These are phyloP conservation scores for Gastrolobium bilobum DNA, from an alignment of 306 rosid genomes.

Conservation along the genomic window DNA sequence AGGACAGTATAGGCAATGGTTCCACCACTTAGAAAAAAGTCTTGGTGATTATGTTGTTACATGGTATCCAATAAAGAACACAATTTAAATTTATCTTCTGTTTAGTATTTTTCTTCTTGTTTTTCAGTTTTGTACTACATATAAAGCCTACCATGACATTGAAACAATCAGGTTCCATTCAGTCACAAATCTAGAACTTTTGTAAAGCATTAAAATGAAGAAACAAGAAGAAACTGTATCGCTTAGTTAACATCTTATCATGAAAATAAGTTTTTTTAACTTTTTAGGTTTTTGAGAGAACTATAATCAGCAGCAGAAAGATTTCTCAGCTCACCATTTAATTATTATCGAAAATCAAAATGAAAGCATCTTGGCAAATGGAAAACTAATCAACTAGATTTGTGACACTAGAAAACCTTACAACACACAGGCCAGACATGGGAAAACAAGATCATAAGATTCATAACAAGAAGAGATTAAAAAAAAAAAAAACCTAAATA, in stretches of 20 bases:
- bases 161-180: conserved; percentile 23
- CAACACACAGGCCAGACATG: conserved; percentile 13
- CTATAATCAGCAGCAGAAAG: neutral
- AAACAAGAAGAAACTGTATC: neutral
- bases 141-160: neutral
- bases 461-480: conserved; percentile 35
- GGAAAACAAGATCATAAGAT: conserved; percentile 38
- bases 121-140: neutral
- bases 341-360: conserved; percentile 11
- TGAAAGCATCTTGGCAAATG: conserved; percentile 21
- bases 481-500: conserved; percentile 22
- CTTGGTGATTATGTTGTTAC: conserved; percentile 1
- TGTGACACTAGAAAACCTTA: conserved; percentile 15
- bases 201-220: neutral
- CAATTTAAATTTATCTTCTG: neutral
- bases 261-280: neutral
- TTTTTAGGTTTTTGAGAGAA: neutral
- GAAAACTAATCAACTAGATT: conserved; percentile 15
- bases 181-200: neutral
- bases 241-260: neutral
- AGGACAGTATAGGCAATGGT: conserved; percentile 6
- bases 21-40: neutral
- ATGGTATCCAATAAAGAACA: conserved; percentile 31
- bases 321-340: neutral
- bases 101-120: neutral